Evolutionary conservation across 345 rosid genomes (phyloP).

Genomic region (Erysimum cheiranthoides): DNA sequence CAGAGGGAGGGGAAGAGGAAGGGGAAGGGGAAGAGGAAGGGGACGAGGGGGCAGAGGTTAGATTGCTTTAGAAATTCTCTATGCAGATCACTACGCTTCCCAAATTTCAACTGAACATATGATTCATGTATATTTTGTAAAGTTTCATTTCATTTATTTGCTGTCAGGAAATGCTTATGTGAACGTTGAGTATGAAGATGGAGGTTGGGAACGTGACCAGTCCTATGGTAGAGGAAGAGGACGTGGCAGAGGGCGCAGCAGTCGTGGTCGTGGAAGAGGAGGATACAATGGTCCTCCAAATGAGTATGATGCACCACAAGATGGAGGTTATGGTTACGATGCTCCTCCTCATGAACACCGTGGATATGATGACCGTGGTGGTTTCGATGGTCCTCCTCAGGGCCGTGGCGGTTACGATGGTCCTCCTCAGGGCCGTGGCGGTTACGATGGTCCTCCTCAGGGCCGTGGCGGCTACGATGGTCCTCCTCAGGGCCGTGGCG

Average conservation of each 20-base stretch:
- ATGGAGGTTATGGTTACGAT: conserved; percentile 71
- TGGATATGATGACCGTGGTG: conserved; percentile 44
- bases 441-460: conserved; percentile 15
- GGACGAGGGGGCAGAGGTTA: conserved; percentile 47
- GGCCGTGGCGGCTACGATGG: conserved; percentile 20
- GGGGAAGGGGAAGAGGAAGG: conserved; percentile 64
- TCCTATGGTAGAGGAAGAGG: conserved; percentile 81
- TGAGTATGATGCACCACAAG: conserved; percentile 63
- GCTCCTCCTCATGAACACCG: conserved; percentile 49
- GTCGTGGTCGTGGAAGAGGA: conserved; percentile 85
- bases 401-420: conserved; percentile 62
- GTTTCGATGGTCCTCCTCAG: conserved; percentile 21
- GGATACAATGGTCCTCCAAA: conserved; percentile 74
- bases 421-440: conserved; percentile 54
- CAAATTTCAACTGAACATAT: neutral
- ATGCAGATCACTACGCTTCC: neutral
- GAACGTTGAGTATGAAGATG: conserved; percentile 75
- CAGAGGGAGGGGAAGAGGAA: conserved; percentile 67
- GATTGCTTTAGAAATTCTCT: conserved; percentile 7
- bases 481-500: conserved; percentile 46
- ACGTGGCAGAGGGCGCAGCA: conserved; percentile 81
- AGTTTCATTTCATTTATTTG: neutral
- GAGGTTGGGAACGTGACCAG: conserved; percentile 71
- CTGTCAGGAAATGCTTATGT: conserved; percentile 72
- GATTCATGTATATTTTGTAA: neutral